Evolutionary conservation across 176 grass and related monocot genomes (phyloP).

Genomic region (Carex myosuroides): DNA sequence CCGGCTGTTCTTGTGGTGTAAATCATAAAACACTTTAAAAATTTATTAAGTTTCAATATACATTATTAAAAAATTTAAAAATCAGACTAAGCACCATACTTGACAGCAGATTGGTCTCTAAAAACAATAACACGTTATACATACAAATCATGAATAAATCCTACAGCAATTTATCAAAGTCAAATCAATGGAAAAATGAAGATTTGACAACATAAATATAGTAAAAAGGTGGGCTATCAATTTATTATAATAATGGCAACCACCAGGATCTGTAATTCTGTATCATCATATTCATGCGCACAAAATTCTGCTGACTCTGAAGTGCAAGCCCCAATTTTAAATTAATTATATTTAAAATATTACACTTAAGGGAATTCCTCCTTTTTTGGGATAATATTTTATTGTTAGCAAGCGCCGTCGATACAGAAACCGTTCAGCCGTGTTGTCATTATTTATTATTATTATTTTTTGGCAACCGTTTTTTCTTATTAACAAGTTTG

Average conservation of each 20-base stretch:
- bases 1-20: no score
- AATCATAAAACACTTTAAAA: not conserved
- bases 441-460: no score
- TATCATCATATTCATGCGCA: no score
- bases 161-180: not conserved
- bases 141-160: not conserved
- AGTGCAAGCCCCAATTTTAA: not conserved
- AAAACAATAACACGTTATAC: not conserved
- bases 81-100: not conserved
- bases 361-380: not conserved
- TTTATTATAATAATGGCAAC: not conserved
- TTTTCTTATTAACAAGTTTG: not conserved
- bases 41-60: not conserved
- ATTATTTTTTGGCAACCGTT: no score
- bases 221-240: not conserved
- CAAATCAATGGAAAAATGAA: not conserved
- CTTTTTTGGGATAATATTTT: not conserved
- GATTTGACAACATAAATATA: not conserved
- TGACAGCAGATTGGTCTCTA: not conserved
- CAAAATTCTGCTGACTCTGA: not conserved
- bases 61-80: not conserved
- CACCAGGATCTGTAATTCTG: not conserved
- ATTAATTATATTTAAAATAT: not conserved
- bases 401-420: not conserved
- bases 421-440: not conserved